Evolutionary conservation across 805 yeast genomes (phyloP), one percentile per base, ranked within the genome.

Genomic region (Kluyveromyces wickerhamii): DNA sequence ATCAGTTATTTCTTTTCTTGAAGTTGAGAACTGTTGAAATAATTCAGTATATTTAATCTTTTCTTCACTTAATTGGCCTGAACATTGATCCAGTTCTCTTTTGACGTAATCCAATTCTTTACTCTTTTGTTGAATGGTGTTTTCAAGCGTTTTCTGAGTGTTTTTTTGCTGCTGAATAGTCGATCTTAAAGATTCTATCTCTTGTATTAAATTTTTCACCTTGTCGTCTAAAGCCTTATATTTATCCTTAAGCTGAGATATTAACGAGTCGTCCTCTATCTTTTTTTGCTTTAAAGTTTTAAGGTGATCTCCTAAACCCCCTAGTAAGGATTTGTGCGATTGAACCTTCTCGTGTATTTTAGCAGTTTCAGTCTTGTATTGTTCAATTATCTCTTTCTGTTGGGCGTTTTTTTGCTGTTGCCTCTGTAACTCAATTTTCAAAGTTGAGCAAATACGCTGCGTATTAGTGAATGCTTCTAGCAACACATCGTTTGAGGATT

Each of bases 21-120:
- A 19, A 22, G n/a, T 13, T 11, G 26, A 10, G 11, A 30, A 26
- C 27, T 54, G 54, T 16, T 47, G 44, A 4, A 49, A 18, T 5
- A 55, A 32, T 2, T 51, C 42, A 21, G 44, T 40, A 30, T 48
- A 62, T 35, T 57, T 63, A 9, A 67, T 51, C 35, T 65, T 69
- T 41, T 69, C 72, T 36, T 69, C 74, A 7, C 69, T 65, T 26
- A 70, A 51, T 30, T 65, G 57, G 1, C 73, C 72, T 7, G 71
- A 60, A 16, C 63, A 53, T 36, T 67, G 67, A 47, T 68, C 66
- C 5, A 66, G 41, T 33, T 59, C 65, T 23, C 54, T 39, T 37
- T 56, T 60, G 21, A 66, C 42, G 18, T 51, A 47, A 12, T 51
- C 52, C 12, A 66, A 57, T 14, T 65, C 67, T 36, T 55, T 59